phyloP scores from a whole-genome alignment of 495 filamentous ascomycete genomes.

The Hypoxylon crocopeplum region DNA sequence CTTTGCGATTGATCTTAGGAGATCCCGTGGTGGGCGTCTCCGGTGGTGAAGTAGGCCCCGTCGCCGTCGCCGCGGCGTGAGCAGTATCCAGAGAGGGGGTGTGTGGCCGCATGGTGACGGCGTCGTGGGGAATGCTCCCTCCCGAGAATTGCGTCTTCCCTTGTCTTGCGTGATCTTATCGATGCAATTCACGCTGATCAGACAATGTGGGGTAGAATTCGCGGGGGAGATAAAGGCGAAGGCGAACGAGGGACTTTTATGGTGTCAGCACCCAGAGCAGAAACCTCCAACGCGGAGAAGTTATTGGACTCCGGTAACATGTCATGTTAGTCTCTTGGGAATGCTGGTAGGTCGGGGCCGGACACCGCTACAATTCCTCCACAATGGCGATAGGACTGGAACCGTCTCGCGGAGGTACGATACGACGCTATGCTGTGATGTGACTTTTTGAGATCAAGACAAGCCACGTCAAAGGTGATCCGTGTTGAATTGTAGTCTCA shows the following conservation, averaged over 20 bases:
- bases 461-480: slow-evolving; percentile 14
- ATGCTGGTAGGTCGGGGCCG: slow-evolving; percentile 40
- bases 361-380: slow-evolving; percentile 52
- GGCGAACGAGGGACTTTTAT: slow-evolving; percentile 44
- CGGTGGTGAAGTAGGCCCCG: slow-evolving; percentile 60
- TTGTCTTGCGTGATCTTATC: slow-evolving; percentile 45
- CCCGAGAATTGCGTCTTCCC: slow-evolving; percentile 34
- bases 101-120: slow-evolving; percentile 53
- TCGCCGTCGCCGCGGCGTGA: slow-evolving; percentile 44
- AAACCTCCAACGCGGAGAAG: slow-evolving; percentile 63
- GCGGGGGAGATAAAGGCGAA: slow-evolving; percentile 40
- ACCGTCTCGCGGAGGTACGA: slow-evolving; percentile 29
- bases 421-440: slow-evolving; percentile 24
- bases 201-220: slow-evolving; percentile 51
- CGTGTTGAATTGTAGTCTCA: slow-evolving; percentile 22
- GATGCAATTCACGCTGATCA: slow-evolving; percentile 36
- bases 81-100: slow-evolving; percentile 55
- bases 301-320: slow-evolving; percentile 57
- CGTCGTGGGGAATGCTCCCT: slow-evolving; percentile 33
- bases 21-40: slow-evolving; percentile 56
- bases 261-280: slow-evolving; percentile 57
- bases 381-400: slow-evolving; percentile 38
- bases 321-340: slow-evolving; percentile 61
- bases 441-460: slow-evolving; percentile 8
- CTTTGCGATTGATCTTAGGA: slow-evolving; percentile 49